Evolutionary conservation across 495 filamentous ascomycete genomes (phyloP), one percentile per base, ranked within the genome.

Genomic region (Aspergillus leporis): DNA sequence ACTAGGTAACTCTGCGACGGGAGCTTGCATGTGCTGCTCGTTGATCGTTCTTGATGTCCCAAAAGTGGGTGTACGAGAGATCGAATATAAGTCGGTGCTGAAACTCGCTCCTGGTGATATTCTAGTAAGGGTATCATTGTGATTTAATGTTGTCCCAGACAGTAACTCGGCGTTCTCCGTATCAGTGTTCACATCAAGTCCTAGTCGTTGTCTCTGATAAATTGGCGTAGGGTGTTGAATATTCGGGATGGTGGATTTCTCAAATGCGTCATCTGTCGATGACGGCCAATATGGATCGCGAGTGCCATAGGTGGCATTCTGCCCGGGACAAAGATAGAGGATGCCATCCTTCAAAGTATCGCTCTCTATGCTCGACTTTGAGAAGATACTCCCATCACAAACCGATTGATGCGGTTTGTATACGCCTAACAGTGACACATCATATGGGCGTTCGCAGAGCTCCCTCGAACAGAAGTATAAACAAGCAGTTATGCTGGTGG

Each of bases 281-380:
- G 67, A 60, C 25, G 66, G 68, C 66, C 73, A 72, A 2, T 71
- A 74, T 16, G 74, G 62, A 22, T 56, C 69, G 0, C 53, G 57
- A 9, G 59, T 55, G 18, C 64, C 64, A 21, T 68, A 66, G 43
- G 62, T 71, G 2, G 70, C 67, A 49, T 77, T 74, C 1, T 73
- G 75, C 31, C 70, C 70, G 23, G 74, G 73, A 51, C 75, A 79
- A 10, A 77, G 62, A 49, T 74, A 72, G 41, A 74, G 55, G 28
- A 76, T 76, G 18, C 78, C 76, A 48, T 72, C 70, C 47, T 77
- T 77, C 21, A 79, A 64, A 8, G 72, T 74, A 10, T 79, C 73
- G 46, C 75, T 79, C 22, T 75, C 69, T 62, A 74, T 68, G 59
- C 70, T 79, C 22, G 74, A 71, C 0, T 63, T 66, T 4, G 75